Evolutionary conservation across 2,329 filamentous ascomycete genomes (phyloP), one percentile per base, ranked within the genome.

Genomic region (Aspergillus puulaauensis): DNA sequence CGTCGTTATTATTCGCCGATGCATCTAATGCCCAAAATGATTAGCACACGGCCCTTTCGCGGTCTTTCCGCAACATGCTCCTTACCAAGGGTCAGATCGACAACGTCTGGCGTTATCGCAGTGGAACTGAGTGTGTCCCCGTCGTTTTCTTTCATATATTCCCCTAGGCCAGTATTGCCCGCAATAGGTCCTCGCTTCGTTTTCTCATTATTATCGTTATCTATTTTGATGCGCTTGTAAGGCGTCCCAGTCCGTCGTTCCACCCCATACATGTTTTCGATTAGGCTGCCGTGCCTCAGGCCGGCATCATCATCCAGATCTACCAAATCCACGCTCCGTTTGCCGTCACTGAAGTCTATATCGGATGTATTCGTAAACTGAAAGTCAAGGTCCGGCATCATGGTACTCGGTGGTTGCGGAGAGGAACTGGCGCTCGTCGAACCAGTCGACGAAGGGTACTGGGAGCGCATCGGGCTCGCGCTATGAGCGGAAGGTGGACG

Each of bases 231-330:
- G 52, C 86, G 86, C 75, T 93, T 93, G 27, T 81, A 77, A 19
- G 89, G 85, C 68, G 72, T 80, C 61, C 68, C 78, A 66, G 79
- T 78, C 24, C 92, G 88, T 52, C 88, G 82, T 63, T 90, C 83
- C 14, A 96, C 84, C 63, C 88, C 87, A 70, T 93, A 90, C 70
- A 92, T 80, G 33, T 86, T 83, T 72, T 96, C 90, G 46, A 96
- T 85, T 77, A 92, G 54, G 44, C 62, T 69, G 14, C 65, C 58
- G 17, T 67, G 66, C n/a, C 62, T 64, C 31, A 63, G 57, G 7
- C 55, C 61, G 21, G 66, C 21, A 39, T 27, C 68, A 47, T 66
- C 69, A 47, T 72, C 66, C 19, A 51, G 11, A 6, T 71, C 72
- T 33, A 76, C 48, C 9, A 73, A 64, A 17, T 68, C 56, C 14